Percentiles rank a stretch among this genome's conserved stretches.
Conservation (phyloP, 2,329 filamentous ascomycete species). For the Nigrospora osmanthi region DNA sequence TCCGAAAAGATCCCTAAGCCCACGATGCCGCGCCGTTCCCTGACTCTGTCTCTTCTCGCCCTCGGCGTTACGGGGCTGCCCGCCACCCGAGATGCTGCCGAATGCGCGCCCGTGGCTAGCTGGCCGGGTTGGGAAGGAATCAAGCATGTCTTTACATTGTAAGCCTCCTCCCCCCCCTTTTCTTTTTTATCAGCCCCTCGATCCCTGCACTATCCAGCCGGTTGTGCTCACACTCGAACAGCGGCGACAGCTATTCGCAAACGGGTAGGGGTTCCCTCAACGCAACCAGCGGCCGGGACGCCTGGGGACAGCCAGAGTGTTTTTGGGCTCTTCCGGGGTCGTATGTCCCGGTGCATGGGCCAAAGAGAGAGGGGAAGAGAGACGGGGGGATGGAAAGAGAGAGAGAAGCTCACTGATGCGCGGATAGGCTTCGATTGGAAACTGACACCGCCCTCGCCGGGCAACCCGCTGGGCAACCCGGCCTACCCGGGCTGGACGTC, state of each 20-base stretch:
- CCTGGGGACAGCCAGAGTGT: no score
- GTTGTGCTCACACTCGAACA: conserved; percentile 5
- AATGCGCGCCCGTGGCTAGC: background rate
- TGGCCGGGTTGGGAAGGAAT: conserved; percentile 28
- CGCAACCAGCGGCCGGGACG: no score
- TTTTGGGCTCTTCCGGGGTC: no score
- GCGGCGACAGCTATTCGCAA: conserved; percentile 24
- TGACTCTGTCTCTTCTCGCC: background rate
- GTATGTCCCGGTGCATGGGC: no score
- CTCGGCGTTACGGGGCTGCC: background rate
- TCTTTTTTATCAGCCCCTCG: no score
- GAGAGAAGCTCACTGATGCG: background rate
- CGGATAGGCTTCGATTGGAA: conserved; percentile 42
- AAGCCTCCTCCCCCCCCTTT: conserved; percentile 8
- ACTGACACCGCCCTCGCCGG: conserved; percentile 38
- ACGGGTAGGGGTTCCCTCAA: conserved; percentile 11
- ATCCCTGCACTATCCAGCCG: background rate
- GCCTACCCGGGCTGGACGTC: conserved; percentile 42
- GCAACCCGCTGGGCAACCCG: conserved; percentile 57
- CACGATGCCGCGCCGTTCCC: no score
- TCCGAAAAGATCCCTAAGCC: no score
- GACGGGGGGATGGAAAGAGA: background rate
- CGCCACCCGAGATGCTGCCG: background rate
- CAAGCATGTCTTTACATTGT: conserved; percentile 35
- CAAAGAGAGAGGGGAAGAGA: no score